phyloP scores from a whole-genome alignment of 2,329 filamentous ascomycete genomes.

The Curvularia sp. region DNA sequence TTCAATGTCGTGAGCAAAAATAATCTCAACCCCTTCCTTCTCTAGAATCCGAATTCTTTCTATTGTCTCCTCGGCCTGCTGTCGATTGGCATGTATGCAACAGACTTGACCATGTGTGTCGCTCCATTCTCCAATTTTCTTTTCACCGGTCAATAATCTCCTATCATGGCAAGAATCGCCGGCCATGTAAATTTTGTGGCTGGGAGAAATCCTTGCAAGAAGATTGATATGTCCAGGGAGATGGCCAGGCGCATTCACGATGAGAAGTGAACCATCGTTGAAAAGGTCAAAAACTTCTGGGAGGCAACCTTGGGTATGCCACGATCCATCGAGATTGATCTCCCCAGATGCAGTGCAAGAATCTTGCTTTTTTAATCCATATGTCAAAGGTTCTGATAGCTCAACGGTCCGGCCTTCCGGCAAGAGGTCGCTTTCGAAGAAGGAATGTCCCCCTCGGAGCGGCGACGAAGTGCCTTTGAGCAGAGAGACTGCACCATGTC shows the following conservation, averaged over 20 bases:
- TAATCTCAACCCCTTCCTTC: conserved; percentile 57
- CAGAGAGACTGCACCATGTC: conserved; percentile 39
- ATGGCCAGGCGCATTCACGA: conserved; percentile 62
- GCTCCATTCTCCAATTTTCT: conserved; percentile 60
- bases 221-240: conserved; percentile 63
- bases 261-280: conserved; percentile 56
- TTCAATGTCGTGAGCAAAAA: conserved; percentile 61
- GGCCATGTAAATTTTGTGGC: conserved; percentile 57
- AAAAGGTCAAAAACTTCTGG: conserved; percentile 59
- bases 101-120: conserved; percentile 55
- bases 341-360: background rate
- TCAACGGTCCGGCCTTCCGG: conserved; percentile 54
- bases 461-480: conserved; percentile 32
- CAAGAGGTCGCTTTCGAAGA: conserved; percentile 57
- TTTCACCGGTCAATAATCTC: conserved; percentile 61
- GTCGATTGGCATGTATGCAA: conserved; percentile 62
- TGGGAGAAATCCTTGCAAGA: conserved; percentile 51
- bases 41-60: conserved; percentile 52
- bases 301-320: conserved; percentile 56
- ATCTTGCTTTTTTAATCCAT: background rate
- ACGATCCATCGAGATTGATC: conserved; percentile 41
- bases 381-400: conserved; percentile 47
- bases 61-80: conserved; percentile 56
- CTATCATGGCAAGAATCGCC: conserved; percentile 65
- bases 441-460: conserved; percentile 43